A percentile compares a stretch with the other conserved stretches of the same genome.
Evolutionary conservation across 352 stramenopile genomes (phyloP).

Genomic region (Globisporangium camurandrum): DNA sequence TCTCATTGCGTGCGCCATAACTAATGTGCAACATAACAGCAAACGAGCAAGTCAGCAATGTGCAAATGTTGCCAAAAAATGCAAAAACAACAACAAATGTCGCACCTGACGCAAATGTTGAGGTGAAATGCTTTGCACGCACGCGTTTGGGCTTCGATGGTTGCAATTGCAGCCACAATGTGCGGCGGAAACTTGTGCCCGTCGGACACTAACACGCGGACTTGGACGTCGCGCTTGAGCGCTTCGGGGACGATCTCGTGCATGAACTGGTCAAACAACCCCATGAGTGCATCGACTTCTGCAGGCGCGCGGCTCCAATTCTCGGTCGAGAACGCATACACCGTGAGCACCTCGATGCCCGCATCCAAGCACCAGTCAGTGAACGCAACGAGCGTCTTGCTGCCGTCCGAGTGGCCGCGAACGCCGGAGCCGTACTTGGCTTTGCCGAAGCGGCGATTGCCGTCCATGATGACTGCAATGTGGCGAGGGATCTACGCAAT

Average conservation of each 20-base stretch:
- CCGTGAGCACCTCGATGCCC: slow-evolving; percentile 86
- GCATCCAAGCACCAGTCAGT: slow-evolving; percentile 94
- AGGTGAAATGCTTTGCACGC: slow-evolving; percentile 76
- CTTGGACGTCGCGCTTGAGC: slow-evolving; percentile 86
- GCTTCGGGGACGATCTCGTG: slow-evolving; percentile 88
- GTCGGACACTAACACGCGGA: slow-evolving; percentile 88
- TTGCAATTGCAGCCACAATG: slow-evolving; percentile 54
- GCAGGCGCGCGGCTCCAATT: slow-evolving; percentile 90
- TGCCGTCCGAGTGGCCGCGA: slow-evolving; percentile 92
- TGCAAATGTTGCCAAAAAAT: neutral
- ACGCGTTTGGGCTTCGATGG: slow-evolving; percentile 85
- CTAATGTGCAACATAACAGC: slow-evolving; percentile 21
- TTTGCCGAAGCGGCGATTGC: slow-evolving; percentile 93
- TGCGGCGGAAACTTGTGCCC: slow-evolving; percentile 57
- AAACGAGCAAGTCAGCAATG: slow-evolving; percentile 9
- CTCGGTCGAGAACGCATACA: slow-evolving; percentile 95
- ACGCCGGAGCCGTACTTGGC: slow-evolving; percentile 64
- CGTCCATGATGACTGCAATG: slow-evolving; percentile 96
- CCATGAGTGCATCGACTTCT: slow-evolving; percentile 91
- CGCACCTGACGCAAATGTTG: slow-evolving; percentile 80
- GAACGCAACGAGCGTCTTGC: slow-evolving; percentile 93
- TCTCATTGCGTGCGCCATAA: slow-evolving; percentile 95
- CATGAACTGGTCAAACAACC: slow-evolving; percentile 94
- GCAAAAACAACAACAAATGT: neutral
- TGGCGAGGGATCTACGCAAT: slow-evolving; percentile 73